Evolutionary conservation across 371 early-diverging fungal species (phyloP).

Genomic region (Circinella umbellata): DNA sequence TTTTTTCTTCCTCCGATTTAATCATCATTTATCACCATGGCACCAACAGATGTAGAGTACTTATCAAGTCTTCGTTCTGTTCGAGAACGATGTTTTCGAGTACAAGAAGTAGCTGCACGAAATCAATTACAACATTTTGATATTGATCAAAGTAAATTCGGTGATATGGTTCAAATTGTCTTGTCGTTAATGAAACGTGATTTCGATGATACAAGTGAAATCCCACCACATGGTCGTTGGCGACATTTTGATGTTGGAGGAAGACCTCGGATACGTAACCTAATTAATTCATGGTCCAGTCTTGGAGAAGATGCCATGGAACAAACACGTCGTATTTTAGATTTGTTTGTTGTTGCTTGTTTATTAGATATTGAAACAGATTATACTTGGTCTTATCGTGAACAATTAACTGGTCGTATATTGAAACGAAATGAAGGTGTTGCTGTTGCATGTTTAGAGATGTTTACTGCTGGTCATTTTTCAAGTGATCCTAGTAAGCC

Average conservation of each 20-base stretch:
- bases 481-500: slow-evolving; percentile 71
- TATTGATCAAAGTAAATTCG: slow-evolving; percentile 68
- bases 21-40: slow-evolving; percentile 20
- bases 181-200: slow-evolving; percentile 78
- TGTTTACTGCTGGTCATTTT: slow-evolving; percentile 83
- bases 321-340: slow-evolving; percentile 75
- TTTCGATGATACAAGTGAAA: slow-evolving; percentile 57
- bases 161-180: slow-evolving; percentile 73
- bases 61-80: slow-evolving; percentile 77
- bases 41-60: slow-evolving; percentile 44
- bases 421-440: slow-evolving; percentile 85
- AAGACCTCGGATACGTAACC: slow-evolving; percentile 60
- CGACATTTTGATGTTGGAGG: slow-evolving; percentile 83
- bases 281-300: slow-evolving; percentile 54
- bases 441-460: slow-evolving; percentile 83
- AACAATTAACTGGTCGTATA: slow-evolving; percentile 52
- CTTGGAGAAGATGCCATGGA: slow-evolving; percentile 58
- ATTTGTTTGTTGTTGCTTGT: slow-evolving; percentile 86
- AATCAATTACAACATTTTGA: slow-evolving; percentile 74
- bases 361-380: slow-evolving; percentile 93
- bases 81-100: slow-evolving; percentile 72
- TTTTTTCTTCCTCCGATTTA: too few species aligned
- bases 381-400: slow-evolving; percentile 77
- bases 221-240: slow-evolving; percentile 91
- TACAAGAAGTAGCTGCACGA: slow-evolving; percentile 66